phyloP scores from a whole-genome alignment of 2,329 filamentous ascomycete genomes.

The Phyllosticta citribraziliensis region DNA sequence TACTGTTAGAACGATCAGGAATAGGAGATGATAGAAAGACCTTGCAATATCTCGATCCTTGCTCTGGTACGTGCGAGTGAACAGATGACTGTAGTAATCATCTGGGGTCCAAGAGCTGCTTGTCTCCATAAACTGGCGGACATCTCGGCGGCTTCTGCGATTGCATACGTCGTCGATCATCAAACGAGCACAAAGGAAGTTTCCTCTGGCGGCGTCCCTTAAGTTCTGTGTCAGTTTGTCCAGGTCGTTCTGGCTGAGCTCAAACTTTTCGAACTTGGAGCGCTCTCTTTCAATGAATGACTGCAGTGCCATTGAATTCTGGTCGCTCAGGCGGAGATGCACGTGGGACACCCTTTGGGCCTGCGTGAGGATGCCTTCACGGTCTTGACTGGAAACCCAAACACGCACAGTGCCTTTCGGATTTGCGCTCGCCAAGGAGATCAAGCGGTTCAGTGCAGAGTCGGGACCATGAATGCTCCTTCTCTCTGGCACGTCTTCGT shows the following conservation, averaged over 20 bases:
- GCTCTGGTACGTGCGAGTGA: not conserved
- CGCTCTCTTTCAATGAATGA: not conserved
- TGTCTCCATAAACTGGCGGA: not conserved
- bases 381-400: constrained; percentile 1
- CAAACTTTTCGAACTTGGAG: not conserved
- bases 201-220: not conserved
- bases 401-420: not conserved
- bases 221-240: not conserved
- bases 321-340: not conserved
- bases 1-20: not conserved
- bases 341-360: not conserved
- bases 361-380: not conserved
- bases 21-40: not conserved
- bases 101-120: not conserved
- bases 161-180: constrained; percentile 1
- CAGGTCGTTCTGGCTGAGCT: not conserved
- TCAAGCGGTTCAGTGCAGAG: not conserved
- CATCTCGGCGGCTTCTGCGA: not conserved
- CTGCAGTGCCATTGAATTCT: not conserved
- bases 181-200: constrained; percentile 8
- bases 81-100: not conserved
- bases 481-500: not conserved
- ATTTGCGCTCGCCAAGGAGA: not conserved
- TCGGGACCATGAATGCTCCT: not conserved
- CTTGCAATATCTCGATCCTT: not conserved